Conservation (phyloP, 2,329 filamentous ascomycete species). For the Fonsecaea pugnacius region DNA sequence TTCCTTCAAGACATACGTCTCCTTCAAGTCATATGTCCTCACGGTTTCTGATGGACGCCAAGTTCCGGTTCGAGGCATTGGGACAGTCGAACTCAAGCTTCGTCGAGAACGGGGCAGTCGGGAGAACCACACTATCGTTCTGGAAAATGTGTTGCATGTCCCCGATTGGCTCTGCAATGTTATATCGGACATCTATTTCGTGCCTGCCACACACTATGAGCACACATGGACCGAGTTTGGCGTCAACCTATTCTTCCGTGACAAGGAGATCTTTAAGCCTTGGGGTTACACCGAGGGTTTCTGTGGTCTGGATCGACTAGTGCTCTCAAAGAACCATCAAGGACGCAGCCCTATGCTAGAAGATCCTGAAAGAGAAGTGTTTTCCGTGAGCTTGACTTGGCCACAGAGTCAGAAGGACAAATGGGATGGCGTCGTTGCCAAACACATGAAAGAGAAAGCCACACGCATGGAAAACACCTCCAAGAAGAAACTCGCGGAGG, state of each 20-base stretch:
- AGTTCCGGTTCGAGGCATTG: conserved; percentile 41
- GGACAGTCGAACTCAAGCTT: conserved; percentile 42
- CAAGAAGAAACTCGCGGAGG: conserved; percentile 19
- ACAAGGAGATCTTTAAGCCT: conserved; percentile 26
- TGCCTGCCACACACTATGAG: conserved; percentile 28
- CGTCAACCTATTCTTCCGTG: conserved; percentile 34
- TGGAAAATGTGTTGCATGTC: conserved; percentile 44
- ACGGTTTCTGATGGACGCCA: conserved; percentile 35
- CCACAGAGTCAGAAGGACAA: conserved; percentile 36
- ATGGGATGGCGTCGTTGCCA: conserved; percentile 26
- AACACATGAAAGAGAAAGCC: conserved; percentile 20
- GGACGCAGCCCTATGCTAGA: conserved; percentile 38
- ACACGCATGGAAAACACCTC: conserved; percentile 23
- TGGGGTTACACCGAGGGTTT: conserved; percentile 39
- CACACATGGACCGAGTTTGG: conserved; percentile 36
- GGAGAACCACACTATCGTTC: conserved; percentile 37
- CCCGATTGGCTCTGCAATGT: conserved; percentile 44
- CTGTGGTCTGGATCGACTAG: conserved; percentile 36
- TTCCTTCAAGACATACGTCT: conserved; percentile 41
- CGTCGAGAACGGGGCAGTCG: conserved; percentile 34
- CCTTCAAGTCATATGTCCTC: conserved; percentile 38
- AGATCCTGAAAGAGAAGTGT: conserved; percentile 37
- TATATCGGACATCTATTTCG: conserved; percentile 35
- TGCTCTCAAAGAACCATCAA: conserved; percentile 30
- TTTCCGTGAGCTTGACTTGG: conserved; percentile 37